Conservation (phyloP, 2,329 filamentous ascomycete genomes). For the Scytalidium sp. region DNA sequence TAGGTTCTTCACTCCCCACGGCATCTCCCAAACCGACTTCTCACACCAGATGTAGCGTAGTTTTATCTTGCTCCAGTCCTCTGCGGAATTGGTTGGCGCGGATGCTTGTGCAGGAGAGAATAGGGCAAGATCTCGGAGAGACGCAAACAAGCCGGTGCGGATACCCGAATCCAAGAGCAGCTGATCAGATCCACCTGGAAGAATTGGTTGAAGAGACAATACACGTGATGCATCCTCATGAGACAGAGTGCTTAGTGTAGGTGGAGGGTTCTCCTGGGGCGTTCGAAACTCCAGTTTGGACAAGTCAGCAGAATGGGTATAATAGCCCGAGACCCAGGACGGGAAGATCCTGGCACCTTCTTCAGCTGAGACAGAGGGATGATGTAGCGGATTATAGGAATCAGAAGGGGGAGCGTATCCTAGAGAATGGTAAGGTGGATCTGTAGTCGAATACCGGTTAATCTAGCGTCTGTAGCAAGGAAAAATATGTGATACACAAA, state of each 20-base stretch:
- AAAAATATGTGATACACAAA: not conserved
- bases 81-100: not conserved
- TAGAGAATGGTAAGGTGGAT: not conserved
- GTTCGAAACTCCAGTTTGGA: not conserved
- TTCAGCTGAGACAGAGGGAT: not conserved
- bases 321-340: not conserved
- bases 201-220: not conserved
- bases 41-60: not conserved
- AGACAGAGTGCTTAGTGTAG: not conserved
- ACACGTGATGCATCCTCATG: not conserved
- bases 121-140: not conserved
- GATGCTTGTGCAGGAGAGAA: not conserved
- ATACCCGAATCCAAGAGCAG: not conserved
- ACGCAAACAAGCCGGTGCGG: not conserved
- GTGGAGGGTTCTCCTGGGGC: not conserved
- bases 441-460: not conserved
- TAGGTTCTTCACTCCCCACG: not conserved
- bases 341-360: not conserved
- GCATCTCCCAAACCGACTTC: not conserved
- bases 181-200: not conserved
- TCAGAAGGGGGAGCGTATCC: not conserved
- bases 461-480: not conserved
- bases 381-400: not conserved
- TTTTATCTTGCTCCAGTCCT: not conserved
- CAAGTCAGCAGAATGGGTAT: not conserved